phyloP scores from a whole-genome alignment of 2,329 filamentous ascomycete genomes.

The Claviceps digitariae region DNA sequence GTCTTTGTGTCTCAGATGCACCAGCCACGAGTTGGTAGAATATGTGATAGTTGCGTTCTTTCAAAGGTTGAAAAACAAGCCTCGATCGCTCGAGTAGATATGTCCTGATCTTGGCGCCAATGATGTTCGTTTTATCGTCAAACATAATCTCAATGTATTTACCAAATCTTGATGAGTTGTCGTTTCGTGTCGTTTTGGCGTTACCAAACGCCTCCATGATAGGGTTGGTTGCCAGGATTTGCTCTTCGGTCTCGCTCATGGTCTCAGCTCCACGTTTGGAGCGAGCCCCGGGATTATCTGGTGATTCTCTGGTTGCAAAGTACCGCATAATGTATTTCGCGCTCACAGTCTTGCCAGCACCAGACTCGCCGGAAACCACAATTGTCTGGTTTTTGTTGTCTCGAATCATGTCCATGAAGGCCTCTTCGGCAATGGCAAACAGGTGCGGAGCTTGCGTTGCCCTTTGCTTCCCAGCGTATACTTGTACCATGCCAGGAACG shows the following conservation, averaged over 20 bases:
- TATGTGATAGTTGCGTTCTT: slow-evolving; percentile 97
- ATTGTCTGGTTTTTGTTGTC: slow-evolving; percentile 95
- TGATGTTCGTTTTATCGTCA: slow-evolving; percentile 86
- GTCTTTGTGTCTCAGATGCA: slow-evolving; percentile 68
- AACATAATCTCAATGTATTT: slow-evolving; percentile 99
- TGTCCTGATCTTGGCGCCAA: slow-evolving; percentile 91
- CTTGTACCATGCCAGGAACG: slow-evolving; percentile 98
- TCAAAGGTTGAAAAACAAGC: slow-evolving; percentile 91
- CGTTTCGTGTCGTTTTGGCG: slow-evolving; percentile 98
- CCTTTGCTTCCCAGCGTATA: slow-evolving; percentile 93
- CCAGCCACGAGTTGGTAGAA: slow-evolving; percentile 96
- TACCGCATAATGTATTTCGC: slow-evolving; percentile 99
- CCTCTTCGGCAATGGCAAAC: slow-evolving; percentile 97
- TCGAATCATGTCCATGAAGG: slow-evolving; percentile 98
- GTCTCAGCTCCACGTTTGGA: slow-evolving; percentile 60
- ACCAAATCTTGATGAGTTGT: slow-evolving; percentile 97
- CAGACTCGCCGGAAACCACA: slow-evolving; percentile 97
- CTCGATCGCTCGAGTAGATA: slow-evolving; percentile 92
- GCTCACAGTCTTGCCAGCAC: slow-evolving; percentile 97
- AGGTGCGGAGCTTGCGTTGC: slow-evolving; percentile 94
- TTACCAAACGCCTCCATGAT: slow-evolving; percentile 99
- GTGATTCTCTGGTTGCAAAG: slow-evolving; percentile 92
- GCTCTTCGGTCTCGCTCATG: slow-evolving; percentile 97
- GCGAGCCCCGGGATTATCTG: slow-evolving; percentile 69
- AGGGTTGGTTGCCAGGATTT: slow-evolving; percentile 94